Conservation (phyloP, 306 rosid genomes). For the Rosa chinensis region DNA sequence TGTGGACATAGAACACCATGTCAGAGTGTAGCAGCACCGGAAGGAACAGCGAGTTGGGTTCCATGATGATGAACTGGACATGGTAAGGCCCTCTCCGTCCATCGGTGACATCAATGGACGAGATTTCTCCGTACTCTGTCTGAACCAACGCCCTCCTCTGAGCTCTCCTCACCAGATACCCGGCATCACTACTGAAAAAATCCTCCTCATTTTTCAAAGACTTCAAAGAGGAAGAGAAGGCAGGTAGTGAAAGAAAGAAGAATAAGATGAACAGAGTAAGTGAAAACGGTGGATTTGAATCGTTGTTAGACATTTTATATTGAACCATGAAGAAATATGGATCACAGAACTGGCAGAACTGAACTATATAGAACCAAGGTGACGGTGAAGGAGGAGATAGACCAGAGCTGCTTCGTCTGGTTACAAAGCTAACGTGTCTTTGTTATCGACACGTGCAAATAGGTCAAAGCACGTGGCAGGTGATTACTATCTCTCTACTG, state of each 20-base stretch:
- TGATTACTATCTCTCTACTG: slow-evolving; percentile 16
- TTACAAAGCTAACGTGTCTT: neutral
- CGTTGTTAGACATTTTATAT: slow-evolving; percentile 10
- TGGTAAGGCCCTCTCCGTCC: slow-evolving; percentile 51
- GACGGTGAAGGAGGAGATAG: neutral
- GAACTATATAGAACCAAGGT: slow-evolving; percentile 30
- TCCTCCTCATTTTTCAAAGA: slow-evolving; percentile 31
- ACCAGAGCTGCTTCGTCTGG: slow-evolving; percentile 42
- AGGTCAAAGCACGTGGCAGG: slow-evolving; percentile 41
- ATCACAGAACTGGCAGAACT: neutral
- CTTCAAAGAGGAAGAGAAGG: slow-evolving; percentile 19
- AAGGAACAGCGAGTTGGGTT: slow-evolving; percentile 82
- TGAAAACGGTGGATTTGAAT: slow-evolving; percentile 22
- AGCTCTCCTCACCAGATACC: slow-evolving; percentile 47
- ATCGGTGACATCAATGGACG: slow-evolving; percentile 48
- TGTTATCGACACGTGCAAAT: slow-evolving; percentile 50
- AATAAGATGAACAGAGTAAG: slow-evolving; percentile 7
- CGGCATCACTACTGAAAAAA: slow-evolving; percentile 18
- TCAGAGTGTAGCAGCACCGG: slow-evolving; percentile 79
- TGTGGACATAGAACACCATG: slow-evolving; percentile 72
- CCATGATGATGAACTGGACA: slow-evolving; percentile 75
- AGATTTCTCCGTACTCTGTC: slow-evolving; percentile 62
- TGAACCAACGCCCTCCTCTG: slow-evolving; percentile 45
- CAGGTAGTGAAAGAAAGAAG: slow-evolving; percentile 22
- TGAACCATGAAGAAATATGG: neutral